Evolutionary conservation across 768 basidiomycete genomes (phyloP), one percentile per base, ranked within the genome.

Genomic region (Phylloporus sp.): DNA sequence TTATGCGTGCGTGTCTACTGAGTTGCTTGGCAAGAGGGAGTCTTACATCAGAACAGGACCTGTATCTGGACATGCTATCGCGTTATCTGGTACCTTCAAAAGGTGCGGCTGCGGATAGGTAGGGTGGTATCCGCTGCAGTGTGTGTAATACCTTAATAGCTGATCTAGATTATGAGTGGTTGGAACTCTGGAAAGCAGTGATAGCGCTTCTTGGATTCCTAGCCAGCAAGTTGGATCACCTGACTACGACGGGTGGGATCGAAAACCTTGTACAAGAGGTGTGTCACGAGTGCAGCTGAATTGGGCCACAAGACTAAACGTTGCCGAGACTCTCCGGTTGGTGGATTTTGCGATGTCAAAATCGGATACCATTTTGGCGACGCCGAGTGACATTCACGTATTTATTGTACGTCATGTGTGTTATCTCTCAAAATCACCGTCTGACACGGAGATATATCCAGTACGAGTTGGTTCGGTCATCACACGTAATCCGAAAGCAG

Each of bases 391-490:
- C 9, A 51, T 82, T 6, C 82, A 87, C 52, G 80, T 81, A 47
- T 71, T 87, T 23, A 74, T 87, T 49, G 86, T 87, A 67, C 59
- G 84, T 69, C 29, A 26, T 1, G 24, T 7, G n/a, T 49, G 31
- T 29, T 54, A 24, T 38, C 45, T 45, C 40, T 31, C 15, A 27
- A 36, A 35, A 2, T 7, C 49, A 31, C 34, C 45, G 49, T 53
- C 35, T 41, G 27, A 28, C 20, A 18, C 39, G 29, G 27, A 15
- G 13, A 44, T 27, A 13, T 45, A n/a, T n/a, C n/a, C 10, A 86
- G 84, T 87, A 88, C 54, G 84, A 88, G 56, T 71, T 87, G 18
- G 77, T 86, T 20, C 77, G 84, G 18, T 81, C 81, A 6, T 72
- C 79, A 5, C 56, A 71, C 3, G 64, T 72, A 32, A 61, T 86